These are phyloP conservation scores for Zasmidium cellare DNA, from an alignment of 2,329 filamentous ascomycete species.

Conservation along the genomic window DNA sequence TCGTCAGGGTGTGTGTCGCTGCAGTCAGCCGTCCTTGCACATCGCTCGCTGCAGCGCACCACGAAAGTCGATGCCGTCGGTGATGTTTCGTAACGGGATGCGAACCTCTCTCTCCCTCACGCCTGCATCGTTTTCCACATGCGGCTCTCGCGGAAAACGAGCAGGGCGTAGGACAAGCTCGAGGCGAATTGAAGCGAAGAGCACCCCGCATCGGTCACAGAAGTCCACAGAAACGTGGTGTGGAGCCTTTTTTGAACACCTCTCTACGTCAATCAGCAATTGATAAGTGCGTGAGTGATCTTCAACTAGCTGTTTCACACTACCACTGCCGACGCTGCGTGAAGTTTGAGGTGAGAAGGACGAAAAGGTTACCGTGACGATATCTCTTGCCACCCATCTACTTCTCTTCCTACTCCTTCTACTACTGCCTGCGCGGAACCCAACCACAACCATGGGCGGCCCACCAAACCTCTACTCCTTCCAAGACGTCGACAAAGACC, in stretches of 20 bases:
- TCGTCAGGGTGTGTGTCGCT: too few species aligned
- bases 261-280: background rate
- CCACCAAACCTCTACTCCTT: constrained; percentile 75
- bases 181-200: too few species aligned
- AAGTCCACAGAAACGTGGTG: background rate
- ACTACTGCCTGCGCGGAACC: background rate
- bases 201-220: too few species aligned
- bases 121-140: too few species aligned
- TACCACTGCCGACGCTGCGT: background rate
- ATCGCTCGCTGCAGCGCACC: too few species aligned
- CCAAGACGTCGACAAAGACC: constrained; percentile 64
- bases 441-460: constrained; percentile 32
- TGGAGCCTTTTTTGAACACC: too few species aligned
- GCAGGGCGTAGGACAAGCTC: too few species aligned
- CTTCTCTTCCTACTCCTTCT: background rate
- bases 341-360: background rate
- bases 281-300: background rate
- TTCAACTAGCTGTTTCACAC: background rate
- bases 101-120: too few species aligned
- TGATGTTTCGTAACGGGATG: too few species aligned
- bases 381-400: background rate
- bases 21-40: too few species aligned
- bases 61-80: too few species aligned
- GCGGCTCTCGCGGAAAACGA: too few species aligned
- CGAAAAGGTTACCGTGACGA: background rate